phyloP scores from a whole-genome alignment of 2,329 filamentous ascomycete genomes.

The Dendrostoma leiphaemia region DNA sequence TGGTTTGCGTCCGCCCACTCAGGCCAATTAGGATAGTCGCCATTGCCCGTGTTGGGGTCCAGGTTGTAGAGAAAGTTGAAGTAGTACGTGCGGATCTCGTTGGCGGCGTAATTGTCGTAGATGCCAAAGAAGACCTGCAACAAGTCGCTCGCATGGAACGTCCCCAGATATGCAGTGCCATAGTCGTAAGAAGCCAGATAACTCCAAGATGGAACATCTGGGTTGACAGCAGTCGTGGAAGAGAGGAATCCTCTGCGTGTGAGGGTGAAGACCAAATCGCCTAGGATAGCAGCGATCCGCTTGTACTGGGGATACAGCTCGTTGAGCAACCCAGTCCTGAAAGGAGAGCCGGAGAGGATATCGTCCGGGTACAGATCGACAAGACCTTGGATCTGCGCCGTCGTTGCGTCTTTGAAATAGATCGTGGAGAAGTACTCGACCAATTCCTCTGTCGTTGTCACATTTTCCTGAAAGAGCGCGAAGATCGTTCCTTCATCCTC shows the following conservation, averaged over 20 bases:
- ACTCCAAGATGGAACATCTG: conserved; percentile 66
- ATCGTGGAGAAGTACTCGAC: conserved; percentile 58
- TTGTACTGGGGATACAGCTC: conserved; percentile 76
- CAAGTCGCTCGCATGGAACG: conserved; percentile 71
- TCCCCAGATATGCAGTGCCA: conserved; percentile 70
- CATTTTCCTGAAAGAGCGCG: conserved; percentile 65
- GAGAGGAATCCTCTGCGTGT: conserved; percentile 64
- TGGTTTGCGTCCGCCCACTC: conserved; percentile 40
- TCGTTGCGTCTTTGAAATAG: conserved; percentile 59
- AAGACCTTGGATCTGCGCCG: conserved; percentile 49
- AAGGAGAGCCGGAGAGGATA: conserved; percentile 63
- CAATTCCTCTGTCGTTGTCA: conserved; percentile 59
- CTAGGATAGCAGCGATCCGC: conserved; percentile 70
- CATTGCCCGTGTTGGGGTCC: conserved; percentile 62
- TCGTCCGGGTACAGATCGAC: conserved; percentile 62
- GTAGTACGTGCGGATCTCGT: conserved; percentile 66
- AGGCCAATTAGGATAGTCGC: conserved; percentile 39
- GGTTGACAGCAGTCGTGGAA: conserved; percentile 42
- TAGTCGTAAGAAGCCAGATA: conserved; percentile 73
- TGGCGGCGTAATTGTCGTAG: conserved; percentile 59
- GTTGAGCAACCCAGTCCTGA: conserved; percentile 67
- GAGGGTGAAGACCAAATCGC: conserved; percentile 74
- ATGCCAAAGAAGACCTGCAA: conserved; percentile 68
- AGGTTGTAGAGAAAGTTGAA: conserved; percentile 68
- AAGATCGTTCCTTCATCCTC: conserved; percentile 81